Evolutionary conservation across 192 early-diverging fungal genomes (phyloP).

Genomic region (Umbelopsis isabellina): DNA sequence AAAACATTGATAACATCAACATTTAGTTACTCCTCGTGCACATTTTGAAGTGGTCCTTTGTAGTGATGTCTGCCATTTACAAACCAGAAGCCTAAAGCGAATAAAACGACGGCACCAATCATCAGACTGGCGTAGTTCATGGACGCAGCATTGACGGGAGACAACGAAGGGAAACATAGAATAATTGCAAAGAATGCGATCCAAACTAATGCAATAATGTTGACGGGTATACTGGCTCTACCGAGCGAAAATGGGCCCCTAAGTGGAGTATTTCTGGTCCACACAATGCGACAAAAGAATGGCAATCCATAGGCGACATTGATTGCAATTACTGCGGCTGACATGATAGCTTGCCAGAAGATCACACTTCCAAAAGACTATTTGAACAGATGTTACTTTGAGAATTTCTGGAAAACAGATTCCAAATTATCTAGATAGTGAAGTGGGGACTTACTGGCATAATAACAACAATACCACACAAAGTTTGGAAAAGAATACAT

Average conservation of each 20-base stretch:
- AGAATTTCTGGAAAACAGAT: neutral
- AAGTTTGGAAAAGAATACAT: conserved; percentile 34
- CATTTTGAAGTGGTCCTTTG: conserved; percentile 40
- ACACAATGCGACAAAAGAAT: conserved; percentile 46
- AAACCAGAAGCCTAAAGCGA: conserved; percentile 47
- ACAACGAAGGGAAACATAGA: conserved; percentile 38
- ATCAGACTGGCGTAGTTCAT: conserved; percentile 54
- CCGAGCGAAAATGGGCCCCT: conserved; percentile 47
- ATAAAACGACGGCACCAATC: conserved; percentile 35
- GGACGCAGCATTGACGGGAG: conserved; percentile 36
- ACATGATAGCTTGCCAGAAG: conserved; percentile 51
- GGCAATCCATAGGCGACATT: conserved; percentile 50
- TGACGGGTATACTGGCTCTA: conserved; percentile 35
- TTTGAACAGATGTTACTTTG: neutral
- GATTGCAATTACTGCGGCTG: conserved; percentile 47
- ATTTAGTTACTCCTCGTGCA: neutral
- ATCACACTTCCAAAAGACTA: conserved; percentile 37
- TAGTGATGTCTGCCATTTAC: conserved; percentile 46
- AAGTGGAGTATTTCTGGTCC: conserved; percentile 37
- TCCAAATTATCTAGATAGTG: neutral
- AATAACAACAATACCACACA: conserved; percentile 43
- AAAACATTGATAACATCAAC: neutral
- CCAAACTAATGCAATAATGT: conserved; percentile 45
- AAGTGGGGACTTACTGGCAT: conserved; percentile 30
- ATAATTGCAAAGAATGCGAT: conserved; percentile 46